phyloP scores from a whole-genome alignment of 768 basidiomycete genomes.

The Mycena albidolilacea region DNA sequence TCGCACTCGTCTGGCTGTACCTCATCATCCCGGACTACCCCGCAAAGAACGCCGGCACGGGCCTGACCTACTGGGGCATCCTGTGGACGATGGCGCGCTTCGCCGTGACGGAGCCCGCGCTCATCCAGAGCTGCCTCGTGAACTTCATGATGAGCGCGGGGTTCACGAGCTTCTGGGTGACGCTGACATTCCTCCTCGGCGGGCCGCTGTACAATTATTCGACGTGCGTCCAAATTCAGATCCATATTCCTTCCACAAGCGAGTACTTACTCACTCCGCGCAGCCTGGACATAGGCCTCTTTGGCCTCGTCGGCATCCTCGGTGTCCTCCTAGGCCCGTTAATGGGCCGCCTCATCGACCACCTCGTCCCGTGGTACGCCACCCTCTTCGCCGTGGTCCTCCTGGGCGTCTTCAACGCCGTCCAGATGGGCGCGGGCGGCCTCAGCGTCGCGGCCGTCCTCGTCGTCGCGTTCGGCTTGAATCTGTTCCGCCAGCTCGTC shows the following conservation, averaged over 20 bases:
- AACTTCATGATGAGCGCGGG: conserved; percentile 74
- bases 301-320: conserved; percentile 82
- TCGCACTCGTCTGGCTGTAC: conserved; percentile 74
- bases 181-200: conserved; percentile 85
- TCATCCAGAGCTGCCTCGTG: conserved; percentile 79
- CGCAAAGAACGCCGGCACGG: conserved; percentile 68
- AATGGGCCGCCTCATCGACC: conserved; percentile 79
- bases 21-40: conserved; percentile 87
- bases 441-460: conserved; percentile 80
- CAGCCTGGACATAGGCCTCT: conserved; percentile 76
- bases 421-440: conserved; percentile 80
- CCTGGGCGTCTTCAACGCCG: conserved; percentile 67
- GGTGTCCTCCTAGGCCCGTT: conserved; percentile 81
- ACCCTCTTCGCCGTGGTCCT: conserved; percentile 69
- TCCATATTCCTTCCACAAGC: too few relatives aligned
- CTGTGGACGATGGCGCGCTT: conserved; percentile 85
- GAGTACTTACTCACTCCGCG: too few relatives aligned
- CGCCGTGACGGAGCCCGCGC: conserved; percentile 81
- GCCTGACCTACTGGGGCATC: conserved; percentile 77
- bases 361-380: conserved; percentile 82
- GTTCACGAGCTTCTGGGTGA: conserved; percentile 77
- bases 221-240: conserved; percentile 58
- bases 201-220: conserved; percentile 84
- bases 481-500: conserved; percentile 78
- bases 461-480: conserved; percentile 76